Base-by-base conservation (phyloP, 768 basidiomycete genomes). In the Naganishia vaughanmartiniae region DNA sequence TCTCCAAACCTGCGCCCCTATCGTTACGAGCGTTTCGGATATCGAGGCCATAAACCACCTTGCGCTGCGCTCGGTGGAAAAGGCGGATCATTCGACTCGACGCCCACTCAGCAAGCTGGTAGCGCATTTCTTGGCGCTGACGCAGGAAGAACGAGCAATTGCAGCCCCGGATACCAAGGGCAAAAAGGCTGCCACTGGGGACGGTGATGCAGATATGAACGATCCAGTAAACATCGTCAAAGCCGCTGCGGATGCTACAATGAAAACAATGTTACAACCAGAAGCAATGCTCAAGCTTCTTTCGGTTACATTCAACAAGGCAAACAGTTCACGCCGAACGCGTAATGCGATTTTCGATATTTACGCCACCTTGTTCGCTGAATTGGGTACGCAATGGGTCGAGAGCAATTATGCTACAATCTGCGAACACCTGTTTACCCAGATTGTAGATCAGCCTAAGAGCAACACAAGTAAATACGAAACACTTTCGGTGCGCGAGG, bases 321-420 rank as follows among this genome's bases (percentile, higher is more conserved):
- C 87, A 1, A 84, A 86, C 45, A 76, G 86, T 0, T 84, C 89
- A 0, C 87, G 90, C 46, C 88, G 88, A 80, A 86, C 87, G 1
- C 87, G 90, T 26, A 88, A 92, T 39, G 93, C 92, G 9, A 86
- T 98, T 28, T 89, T 96, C 77, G 92, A 96, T 73, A 89, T 92
- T 74, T 96, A 97, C 76, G 85, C 88, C 6, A 87, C 90, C 0
- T 80, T 95, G 2, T 84, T 98, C 73, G 86, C 85, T 4, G 84
- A 85, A 12, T 87, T 98, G 11, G 95, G 94, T 0, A 72, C 88
- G 1, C 76, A 81, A 0, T 98, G 90, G 78, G 87, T 92, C 54
- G 94, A 99, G 79, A 79, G 82, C 24, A 90, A 95, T 77, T 98
- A 93, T 73, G 84, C 87, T 7, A 84, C 89, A 26, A 86, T 99